Base-by-base conservation (phyloP, 306 rosid genomes). In the Pyrus pyrifolia region DNA sequence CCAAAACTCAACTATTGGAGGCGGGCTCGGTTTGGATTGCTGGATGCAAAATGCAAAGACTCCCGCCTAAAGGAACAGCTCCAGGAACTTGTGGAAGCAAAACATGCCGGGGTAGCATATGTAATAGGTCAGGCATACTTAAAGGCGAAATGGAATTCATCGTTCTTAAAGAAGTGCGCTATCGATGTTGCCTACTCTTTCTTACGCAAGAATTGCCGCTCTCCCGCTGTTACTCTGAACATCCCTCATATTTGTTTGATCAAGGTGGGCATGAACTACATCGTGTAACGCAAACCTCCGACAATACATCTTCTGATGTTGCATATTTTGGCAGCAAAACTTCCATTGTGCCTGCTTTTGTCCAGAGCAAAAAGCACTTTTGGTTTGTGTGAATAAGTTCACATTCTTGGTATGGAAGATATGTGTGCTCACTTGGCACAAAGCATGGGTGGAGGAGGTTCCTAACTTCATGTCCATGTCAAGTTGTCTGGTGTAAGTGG, bases 211-310 rank as follows among this genome's bases (percentile, higher is more conserved):
- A 95, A 92, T 78, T 88, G 97, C 71, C 91, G 99, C 25, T 88
- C 91, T 12, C 96, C 96, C 53, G 85, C 96, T 18, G 96, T 88
- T 35, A 83, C 91, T 52, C 85, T 92, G 67, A 95, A 95, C 86
- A 87, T 95, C 70, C 99, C 97, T 62, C 97, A 85, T 76, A 90
- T 85, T 70, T 92, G 91, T 79, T 86, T 95, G 83, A 93, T 95
- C 72, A 87, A 92, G 84, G 97, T 92, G 33, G 97, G 99, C 44
- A 87, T 88, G 93, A 92, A 90, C 83, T 91, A 90, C 79, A 81
- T 86, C 73, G 92, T 92, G 73, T 90, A 84, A 78, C 74, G 59
- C 83, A 72, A 82, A n/a, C 73, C 33, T 44, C 15, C 44, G 71
- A 27, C 71, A 45, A 12, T 19, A 62, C 57, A 55, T 72, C 42